Evolutionary conservation across 2,329 filamentous ascomycete species (phyloP).

Genomic region (Nothophoma quercina): DNA sequence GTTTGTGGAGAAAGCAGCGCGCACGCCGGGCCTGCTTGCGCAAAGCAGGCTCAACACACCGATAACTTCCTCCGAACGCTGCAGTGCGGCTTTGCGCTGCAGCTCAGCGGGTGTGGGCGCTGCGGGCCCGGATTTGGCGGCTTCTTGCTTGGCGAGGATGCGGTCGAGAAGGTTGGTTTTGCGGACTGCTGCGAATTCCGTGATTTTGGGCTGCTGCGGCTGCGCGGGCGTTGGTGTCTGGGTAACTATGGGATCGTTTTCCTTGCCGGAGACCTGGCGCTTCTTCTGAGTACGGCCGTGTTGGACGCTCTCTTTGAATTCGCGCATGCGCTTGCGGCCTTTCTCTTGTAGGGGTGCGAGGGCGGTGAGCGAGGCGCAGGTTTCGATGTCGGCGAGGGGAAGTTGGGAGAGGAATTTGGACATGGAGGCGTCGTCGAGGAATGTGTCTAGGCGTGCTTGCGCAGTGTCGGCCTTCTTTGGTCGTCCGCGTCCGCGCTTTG

Average conservation of each 20-base stretch:
- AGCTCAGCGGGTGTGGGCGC: slow-evolving; percentile 53
- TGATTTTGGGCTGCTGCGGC: slow-evolving; percentile 45
- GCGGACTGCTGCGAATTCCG: slow-evolving; percentile 50
- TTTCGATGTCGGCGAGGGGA: slow-evolving; percentile 62
- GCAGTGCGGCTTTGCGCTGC: slow-evolving; percentile 56
- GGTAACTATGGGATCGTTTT: slow-evolving; percentile 33
- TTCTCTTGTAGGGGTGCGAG: slow-evolving; percentile 67
- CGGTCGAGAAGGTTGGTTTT: slow-evolving; percentile 58
- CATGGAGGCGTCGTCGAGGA: slow-evolving; percentile 44
- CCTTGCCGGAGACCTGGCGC: slow-evolving; percentile 39
- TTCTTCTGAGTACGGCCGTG: slow-evolving; percentile 44
- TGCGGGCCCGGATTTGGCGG: slow-evolving; percentile 46
- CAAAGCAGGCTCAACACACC: slow-evolving; percentile 54
- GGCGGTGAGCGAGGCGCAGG: slow-evolving; percentile 61
- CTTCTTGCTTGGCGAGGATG: slow-evolving; percentile 59
- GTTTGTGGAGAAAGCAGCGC: slow-evolving; percentile 55
- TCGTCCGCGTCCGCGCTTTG: slow-evolving; percentile 46
- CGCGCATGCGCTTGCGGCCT: slow-evolving; percentile 73
- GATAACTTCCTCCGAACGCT: slow-evolving; percentile 56
- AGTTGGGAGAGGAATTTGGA: slow-evolving; percentile 63
- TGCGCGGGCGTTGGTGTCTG: slow-evolving; percentile 23
- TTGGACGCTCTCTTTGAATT: slow-evolving; percentile 69
- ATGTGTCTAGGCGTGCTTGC: slow-evolving; percentile 60
- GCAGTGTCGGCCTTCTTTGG: slow-evolving; percentile 37
- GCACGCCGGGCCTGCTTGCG: slow-evolving; percentile 42